phyloP scores from a whole-genome alignment of 495 filamentous ascomycete genomes.

The Pyronema domesticum region DNA sequence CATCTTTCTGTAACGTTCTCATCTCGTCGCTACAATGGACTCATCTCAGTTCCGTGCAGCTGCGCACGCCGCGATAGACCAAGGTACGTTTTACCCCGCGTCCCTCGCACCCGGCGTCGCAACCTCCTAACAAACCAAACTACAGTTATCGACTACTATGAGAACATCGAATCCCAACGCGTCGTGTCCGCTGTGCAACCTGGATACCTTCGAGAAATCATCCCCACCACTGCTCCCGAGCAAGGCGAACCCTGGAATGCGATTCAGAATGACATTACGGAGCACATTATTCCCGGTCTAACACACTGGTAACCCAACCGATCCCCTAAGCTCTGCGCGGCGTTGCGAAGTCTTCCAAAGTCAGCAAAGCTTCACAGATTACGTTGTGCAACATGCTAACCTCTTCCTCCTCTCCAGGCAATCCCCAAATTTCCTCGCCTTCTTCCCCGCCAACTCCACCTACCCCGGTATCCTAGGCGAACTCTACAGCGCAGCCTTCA shows the following conservation, averaged over 20 bases:
- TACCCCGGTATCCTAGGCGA: slow-evolving; percentile 86
- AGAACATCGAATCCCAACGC: slow-evolving; percentile 47
- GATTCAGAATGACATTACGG: slow-evolving; percentile 72
- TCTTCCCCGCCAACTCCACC: slow-evolving; percentile 68
- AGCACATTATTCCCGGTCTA: slow-evolving; percentile 79
- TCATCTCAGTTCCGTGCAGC: slow-evolving; percentile 64
- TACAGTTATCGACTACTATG: slow-evolving; percentile 67
- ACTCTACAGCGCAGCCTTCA: slow-evolving; percentile 78
- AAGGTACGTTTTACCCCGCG: slow-evolving; percentile 41
- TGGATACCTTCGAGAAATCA: slow-evolving; percentile 66
- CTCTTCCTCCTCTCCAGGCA: slow-evolving; percentile 31
- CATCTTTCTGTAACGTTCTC: too few species aligned
- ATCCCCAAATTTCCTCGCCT: slow-evolving; percentile 90
- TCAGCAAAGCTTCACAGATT: too few species aligned
- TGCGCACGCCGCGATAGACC: slow-evolving; percentile 64
- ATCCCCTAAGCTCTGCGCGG: background rate
- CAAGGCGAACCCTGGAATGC: slow-evolving; percentile 58
- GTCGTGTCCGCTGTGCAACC: slow-evolving; percentile 67
- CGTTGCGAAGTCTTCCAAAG: too few species aligned
- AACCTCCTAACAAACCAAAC: background rate
- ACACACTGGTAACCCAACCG: slow-evolving; percentile 65
- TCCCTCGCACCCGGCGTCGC: background rate
- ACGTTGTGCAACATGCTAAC: slow-evolving; percentile 59
- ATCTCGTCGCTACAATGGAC: slow-evolving; percentile 42
- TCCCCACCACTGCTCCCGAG: slow-evolving; percentile 55